Evolutionary conservation across 352 stramenopile species (phyloP).

Genomic region (Phytophthora pisi): DNA sequence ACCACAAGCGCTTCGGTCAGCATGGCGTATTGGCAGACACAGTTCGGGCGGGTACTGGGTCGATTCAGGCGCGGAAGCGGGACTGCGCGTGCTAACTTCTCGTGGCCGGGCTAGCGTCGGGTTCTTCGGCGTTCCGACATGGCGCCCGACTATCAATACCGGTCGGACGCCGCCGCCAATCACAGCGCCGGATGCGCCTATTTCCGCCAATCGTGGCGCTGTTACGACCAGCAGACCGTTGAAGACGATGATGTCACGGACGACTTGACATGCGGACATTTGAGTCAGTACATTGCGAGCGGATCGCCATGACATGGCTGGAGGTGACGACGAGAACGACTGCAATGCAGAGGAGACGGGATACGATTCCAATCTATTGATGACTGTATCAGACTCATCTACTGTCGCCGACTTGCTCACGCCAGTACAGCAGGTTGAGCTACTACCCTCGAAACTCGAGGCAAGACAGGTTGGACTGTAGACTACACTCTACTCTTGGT

Average conservation of each 20-base stretch:
- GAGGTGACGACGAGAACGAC: too few species aligned
- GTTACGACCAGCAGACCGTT: background rate
- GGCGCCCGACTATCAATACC: slow-evolving; percentile 7
- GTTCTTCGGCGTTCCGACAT: slow-evolving; percentile 18
- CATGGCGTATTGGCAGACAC: slow-evolving; percentile 29
- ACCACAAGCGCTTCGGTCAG: slow-evolving; percentile 60
- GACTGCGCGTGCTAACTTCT: background rate
- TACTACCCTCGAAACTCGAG: slow-evolving; percentile 19
- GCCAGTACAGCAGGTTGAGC: background rate
- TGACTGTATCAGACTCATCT: background rate
- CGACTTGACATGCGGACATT: too few species aligned
- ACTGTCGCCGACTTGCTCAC: too few species aligned
- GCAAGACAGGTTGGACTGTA: slow-evolving; percentile 3
- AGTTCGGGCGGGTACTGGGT: background rate
- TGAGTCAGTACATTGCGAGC: too few species aligned
- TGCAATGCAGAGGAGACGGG: too few species aligned
- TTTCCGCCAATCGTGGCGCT: slow-evolving; percentile 5
- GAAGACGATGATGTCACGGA: background rate
- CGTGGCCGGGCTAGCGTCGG: background rate
- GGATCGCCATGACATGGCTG: too few species aligned
- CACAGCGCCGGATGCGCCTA: background rate
- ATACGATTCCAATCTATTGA: background rate
- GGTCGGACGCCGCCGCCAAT: background rate
- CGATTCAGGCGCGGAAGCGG: background rate
- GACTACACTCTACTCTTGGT: slow-evolving; percentile 21